Conservation (phyloP, 1,139 yeast species). For the Schwanniomyces etchellsii region DNA sequence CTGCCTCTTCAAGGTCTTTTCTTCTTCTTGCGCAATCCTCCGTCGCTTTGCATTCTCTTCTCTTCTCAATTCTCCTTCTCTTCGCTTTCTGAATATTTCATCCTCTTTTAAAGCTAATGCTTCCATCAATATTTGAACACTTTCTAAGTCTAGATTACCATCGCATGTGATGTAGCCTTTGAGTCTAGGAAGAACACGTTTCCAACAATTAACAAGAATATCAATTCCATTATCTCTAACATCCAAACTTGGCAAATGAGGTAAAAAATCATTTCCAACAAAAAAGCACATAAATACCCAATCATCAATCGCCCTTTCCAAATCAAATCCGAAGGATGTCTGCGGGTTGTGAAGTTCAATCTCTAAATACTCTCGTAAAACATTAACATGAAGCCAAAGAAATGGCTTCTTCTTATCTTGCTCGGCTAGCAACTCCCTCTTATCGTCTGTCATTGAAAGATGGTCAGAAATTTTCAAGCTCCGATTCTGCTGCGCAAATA, state of each 20-base stretch:
- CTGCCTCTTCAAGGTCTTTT: slow-evolving; percentile 26
- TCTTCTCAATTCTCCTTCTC: slow-evolving; percentile 61
- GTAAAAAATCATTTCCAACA: slow-evolving; percentile 97
- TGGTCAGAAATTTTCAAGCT: slow-evolving; percentile 47
- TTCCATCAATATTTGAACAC: slow-evolving; percentile 67
- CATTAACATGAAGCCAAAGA: slow-evolving; percentile 87
- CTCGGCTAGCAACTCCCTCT: slow-evolving; percentile 46
- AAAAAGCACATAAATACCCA: slow-evolving; percentile 99
- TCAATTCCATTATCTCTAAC: slow-evolving; percentile 95
- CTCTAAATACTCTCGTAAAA: slow-evolving; percentile 81
- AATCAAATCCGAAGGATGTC: slow-evolving; percentile 69
- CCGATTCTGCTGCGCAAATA: slow-evolving; percentile 63
- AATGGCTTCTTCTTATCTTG: slow-evolving; percentile 76
- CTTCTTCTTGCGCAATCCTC: slow-evolving; percentile 40
- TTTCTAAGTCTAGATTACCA: slow-evolving; percentile 69
- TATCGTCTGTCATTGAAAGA: slow-evolving; percentile 55
- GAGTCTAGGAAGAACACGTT: slow-evolving; percentile 57
- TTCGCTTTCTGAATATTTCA: slow-evolving; percentile 67
- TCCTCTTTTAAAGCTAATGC: slow-evolving; percentile 71
- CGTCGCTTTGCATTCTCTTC: slow-evolving; percentile 62
- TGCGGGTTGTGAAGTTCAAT: slow-evolving; percentile 73
- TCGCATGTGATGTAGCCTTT: slow-evolving; percentile 84
- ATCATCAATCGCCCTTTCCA: slow-evolving; percentile 95
- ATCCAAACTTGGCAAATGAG: slow-evolving; percentile 91
- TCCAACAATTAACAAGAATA: slow-evolving; percentile 77